Conservation (phyloP, 805 yeast genomes). For the Candida ponderosae region DNA sequence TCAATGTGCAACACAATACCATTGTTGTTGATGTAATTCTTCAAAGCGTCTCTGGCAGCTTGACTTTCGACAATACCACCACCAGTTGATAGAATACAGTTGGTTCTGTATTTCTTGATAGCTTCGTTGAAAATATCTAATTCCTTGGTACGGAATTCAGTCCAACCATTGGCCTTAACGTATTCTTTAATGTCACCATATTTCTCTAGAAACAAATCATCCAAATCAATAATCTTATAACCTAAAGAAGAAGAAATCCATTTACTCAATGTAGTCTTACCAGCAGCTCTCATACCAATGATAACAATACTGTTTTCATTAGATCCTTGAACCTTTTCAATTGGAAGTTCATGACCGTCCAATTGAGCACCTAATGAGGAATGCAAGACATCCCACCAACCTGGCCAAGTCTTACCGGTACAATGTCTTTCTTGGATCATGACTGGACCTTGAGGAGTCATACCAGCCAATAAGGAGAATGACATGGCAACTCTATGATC, state of each 20-base stretch:
- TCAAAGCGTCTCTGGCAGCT: slow-evolving; percentile 56
- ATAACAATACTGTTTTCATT: slow-evolving; percentile 58
- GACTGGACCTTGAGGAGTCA: slow-evolving; percentile 45
- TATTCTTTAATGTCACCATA: slow-evolving; percentile 46
- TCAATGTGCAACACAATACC: slow-evolving; percentile 89
- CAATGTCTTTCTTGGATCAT: slow-evolving; percentile 80
- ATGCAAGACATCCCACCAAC: slow-evolving; percentile 96
- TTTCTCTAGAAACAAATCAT: slow-evolving; percentile 55
- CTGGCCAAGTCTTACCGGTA: slow-evolving; percentile 99
- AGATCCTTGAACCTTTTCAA: slow-evolving; percentile 21
- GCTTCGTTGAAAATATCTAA: slow-evolving; percentile 43
- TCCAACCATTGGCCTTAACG: slow-evolving; percentile 75
- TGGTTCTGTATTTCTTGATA: slow-evolving; percentile 29
- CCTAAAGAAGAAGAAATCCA: slow-evolving; percentile 71
- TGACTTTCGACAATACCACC: slow-evolving; percentile 89
- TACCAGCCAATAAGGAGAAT: slow-evolving; percentile 79
- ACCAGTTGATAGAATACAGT: slow-evolving; percentile 80
- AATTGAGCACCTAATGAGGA: slow-evolving; percentile 54
- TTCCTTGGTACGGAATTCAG: slow-evolving; percentile 70
- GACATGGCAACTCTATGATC: slow-evolving; percentile 99
- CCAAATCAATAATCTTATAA: slow-evolving; percentile 67
- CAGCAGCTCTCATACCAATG: slow-evolving; percentile 98
- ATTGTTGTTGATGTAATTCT: slow-evolving; percentile 42
- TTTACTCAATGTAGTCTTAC: slow-evolving; percentile 78
- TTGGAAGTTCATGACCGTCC: slow-evolving; percentile 59